These are phyloP conservation scores for Cucurbita moschata DNA, from an alignment of 306 rosid species.

Conservation along the genomic window DNA sequence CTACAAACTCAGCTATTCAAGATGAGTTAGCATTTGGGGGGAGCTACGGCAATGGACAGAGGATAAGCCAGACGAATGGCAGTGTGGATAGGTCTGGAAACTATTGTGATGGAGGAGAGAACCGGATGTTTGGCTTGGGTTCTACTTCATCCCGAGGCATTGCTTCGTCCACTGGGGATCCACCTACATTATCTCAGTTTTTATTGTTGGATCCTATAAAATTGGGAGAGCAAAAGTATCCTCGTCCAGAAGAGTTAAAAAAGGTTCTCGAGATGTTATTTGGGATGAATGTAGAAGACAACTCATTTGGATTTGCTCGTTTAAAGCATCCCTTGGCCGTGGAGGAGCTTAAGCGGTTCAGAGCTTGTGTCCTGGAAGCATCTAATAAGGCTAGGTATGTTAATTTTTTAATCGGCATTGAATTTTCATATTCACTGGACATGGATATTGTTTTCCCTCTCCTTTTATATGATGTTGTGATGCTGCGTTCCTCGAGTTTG, in stretches of 20 bases:
- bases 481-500: not conserved
- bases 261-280: slow-evolving; percentile 38
- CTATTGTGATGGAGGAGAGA: slow-evolving; percentile 39
- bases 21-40: slow-evolving; percentile 39
- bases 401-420: not conserved
- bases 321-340: slow-evolving; percentile 37
- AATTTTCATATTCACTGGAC: not conserved
- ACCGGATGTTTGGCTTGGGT: slow-evolving; percentile 31
- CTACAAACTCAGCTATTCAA: slow-evolving; percentile 28
- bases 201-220: slow-evolving; percentile 43
- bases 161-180: slow-evolving; percentile 29
- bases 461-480: not conserved
- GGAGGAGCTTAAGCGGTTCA: slow-evolving; percentile 55
- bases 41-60: slow-evolving; percentile 34
- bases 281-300: slow-evolving; percentile 48
- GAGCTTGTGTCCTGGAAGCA: slow-evolving; percentile 39
- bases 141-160: slow-evolving; percentile 33
- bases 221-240: slow-evolving; percentile 36
- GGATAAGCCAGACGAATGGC: slow-evolving; percentile 26
- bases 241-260: slow-evolving; percentile 42
- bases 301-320: slow-evolving; percentile 48
- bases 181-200: slow-evolving; percentile 33
- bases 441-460: not conserved
- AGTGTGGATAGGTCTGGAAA: slow-evolving; percentile 52
- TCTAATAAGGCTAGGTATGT: slow-evolving; percentile 58